A percentile compares a stretch with the other conserved stretches of the same genome.
Conservation (phyloP, 2,329 filamentous ascomycete species). For the Fusarium staphyleae region DNA sequence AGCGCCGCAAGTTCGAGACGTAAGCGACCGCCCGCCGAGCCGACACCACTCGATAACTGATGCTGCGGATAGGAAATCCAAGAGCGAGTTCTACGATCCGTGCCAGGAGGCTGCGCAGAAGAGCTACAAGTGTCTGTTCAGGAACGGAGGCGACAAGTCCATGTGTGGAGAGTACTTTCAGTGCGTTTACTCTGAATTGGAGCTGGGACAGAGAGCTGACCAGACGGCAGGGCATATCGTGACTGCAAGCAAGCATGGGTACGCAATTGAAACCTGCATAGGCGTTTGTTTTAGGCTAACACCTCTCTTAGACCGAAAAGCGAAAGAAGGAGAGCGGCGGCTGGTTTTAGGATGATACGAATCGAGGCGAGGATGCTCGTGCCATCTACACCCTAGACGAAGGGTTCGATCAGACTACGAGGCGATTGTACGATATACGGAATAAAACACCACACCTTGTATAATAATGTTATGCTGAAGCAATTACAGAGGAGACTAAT, state of each 20-base stretch:
- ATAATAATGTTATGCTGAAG: too few relatives aligned
- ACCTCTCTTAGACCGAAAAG: conserved; percentile 40
- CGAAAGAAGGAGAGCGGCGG: conserved; percentile 44
- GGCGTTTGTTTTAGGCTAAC: conserved; percentile 1
- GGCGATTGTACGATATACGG: conserved; percentile 18
- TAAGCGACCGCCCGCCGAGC: conserved; percentile 46
- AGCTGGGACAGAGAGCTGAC: conserved; percentile 24
- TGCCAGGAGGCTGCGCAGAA: conserved; percentile 90
- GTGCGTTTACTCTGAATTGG: conserved; percentile 57
- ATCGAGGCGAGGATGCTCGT: neutral
- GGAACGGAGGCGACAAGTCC: conserved; percentile 85
- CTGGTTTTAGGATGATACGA: conserved; percentile 31
- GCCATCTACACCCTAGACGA: neutral
- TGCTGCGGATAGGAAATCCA: conserved; percentile 70
- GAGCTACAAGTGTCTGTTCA: conserved; percentile 86
- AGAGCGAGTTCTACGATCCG: conserved; percentile 92
- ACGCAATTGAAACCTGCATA: conserved; percentile 31
- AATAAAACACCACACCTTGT: neutral
- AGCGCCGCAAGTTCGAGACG: conserved; percentile 70
- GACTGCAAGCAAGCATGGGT: conserved; percentile 97
- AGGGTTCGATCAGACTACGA: neutral
- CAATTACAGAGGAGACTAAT: too few relatives aligned
- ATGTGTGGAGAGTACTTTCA: conserved; percentile 97
- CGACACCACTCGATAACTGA: conserved; percentile 13
- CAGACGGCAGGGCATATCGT: conserved; percentile 76